Base-by-base conservation (phyloP, 805 yeast species). In the Vanderwaltozyma verrucispora region DNA sequence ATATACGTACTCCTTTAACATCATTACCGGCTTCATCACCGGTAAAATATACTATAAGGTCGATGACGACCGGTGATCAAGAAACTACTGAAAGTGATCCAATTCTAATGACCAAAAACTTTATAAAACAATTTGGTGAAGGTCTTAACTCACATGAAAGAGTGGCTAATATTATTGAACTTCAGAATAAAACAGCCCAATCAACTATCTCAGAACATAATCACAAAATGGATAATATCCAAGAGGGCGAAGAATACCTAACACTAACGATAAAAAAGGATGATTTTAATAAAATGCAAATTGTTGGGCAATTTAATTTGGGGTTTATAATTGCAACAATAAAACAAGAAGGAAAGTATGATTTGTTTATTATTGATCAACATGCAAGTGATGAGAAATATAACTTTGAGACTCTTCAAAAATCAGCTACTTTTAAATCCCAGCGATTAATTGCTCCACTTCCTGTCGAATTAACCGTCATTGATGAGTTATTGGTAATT, bases 341-440 rank as follows among this genome's bases (percentile, higher is more conserved):
- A 35, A 57, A 59, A n/a, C 52, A 55, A 3, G 48, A 44, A n/a
- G 54, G 54, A 3, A 57, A 60, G 18, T 59, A 57, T 32, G 86
- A 86, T 51, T 49, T 89, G 24, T 88, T 92, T 50, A 88, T 92
- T 25, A 71, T 92, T 33, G 99, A 92, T 56, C 99, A 92, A 59
- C 99, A 92, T 63, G 98, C 98, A 1, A 83, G 95, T 46, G 98
- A 92, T 62, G 99, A 92, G 52, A 92, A 88, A 48, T 86, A 52
- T 64, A 92, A 92, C 57, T 92, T 85, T 63, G 98, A 92, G 56
- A 66, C 64, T 34, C 60, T 82, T 13, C 77, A 74, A 47, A 57
- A 63, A 14, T 67, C 66, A 2, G 74, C 82, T 0, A 61, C 64
- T 0, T 75, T 88, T 44, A 71, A 74, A 32, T 68, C 71, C 30